Conservation (phyloP, 495 filamentous ascomycete genomes). For the Coniosporium apollinis region DNA sequence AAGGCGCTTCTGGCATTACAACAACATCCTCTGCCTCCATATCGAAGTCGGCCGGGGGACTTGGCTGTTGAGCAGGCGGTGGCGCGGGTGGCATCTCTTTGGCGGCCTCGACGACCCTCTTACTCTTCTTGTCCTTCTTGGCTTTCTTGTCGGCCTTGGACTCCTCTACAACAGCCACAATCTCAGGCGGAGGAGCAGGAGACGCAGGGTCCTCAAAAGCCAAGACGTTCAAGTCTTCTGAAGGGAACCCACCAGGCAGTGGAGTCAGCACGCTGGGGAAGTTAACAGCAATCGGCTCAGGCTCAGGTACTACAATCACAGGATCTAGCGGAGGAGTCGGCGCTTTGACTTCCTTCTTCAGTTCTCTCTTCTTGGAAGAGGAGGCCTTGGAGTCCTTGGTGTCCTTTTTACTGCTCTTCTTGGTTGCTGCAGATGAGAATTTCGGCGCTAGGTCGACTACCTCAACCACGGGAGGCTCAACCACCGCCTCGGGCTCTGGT, state of each 20-base stretch:
- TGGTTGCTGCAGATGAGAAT: slow-evolving; percentile 11
- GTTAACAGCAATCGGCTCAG: too few relatives aligned
- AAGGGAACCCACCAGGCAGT: slow-evolving; percentile 24
- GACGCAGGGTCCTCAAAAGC: slow-evolving; percentile 6
- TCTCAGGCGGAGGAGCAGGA: slow-evolving; percentile 4
- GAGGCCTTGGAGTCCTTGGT: slow-evolving; percentile 4
- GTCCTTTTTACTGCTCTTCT: slow-evolving; percentile 5
- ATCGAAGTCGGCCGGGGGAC: too few relatives aligned
- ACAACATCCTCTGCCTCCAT: slow-evolving; percentile 1
- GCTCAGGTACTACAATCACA: too few relatives aligned
- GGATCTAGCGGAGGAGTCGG: slow-evolving; percentile 10
- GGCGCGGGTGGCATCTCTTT: too few relatives aligned
- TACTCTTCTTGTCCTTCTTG: slow-evolving; percentile 2
- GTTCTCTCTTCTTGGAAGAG: slow-evolving; percentile 11
- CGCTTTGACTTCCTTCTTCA: too few relatives aligned
- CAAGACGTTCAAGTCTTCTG: slow-evolving; percentile 18
- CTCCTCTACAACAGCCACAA: slow-evolving; percentile 5
- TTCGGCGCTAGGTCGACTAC: too few relatives aligned
- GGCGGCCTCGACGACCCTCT: not conserved
- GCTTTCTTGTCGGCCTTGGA: not conserved
- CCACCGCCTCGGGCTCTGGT: slow-evolving; percentile 10
- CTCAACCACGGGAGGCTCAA: slow-evolving; percentile 16
- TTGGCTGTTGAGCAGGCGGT: too few relatives aligned
- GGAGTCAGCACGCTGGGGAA: slow-evolving; percentile 13
- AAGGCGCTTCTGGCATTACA: slow-evolving; percentile 1